phyloP scores from a whole-genome alignment of 2,329 filamentous ascomycete species.

The Fusarium austroafricanum region DNA sequence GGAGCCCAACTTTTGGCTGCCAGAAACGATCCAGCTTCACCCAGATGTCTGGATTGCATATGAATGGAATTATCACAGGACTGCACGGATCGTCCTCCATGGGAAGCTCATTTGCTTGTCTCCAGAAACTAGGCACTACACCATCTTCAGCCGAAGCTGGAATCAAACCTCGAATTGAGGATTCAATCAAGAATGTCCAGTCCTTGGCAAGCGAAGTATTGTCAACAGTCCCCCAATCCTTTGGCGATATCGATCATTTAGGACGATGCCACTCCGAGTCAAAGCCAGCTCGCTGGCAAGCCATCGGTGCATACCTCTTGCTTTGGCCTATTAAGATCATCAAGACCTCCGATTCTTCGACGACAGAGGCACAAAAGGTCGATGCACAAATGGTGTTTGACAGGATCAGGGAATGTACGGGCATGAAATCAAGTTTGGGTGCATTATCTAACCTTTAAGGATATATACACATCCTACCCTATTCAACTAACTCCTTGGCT shows the following conservation, averaged over 20 bases:
- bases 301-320: constrained; percentile 53
- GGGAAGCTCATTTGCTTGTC: constrained; percentile 51
- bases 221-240: constrained; percentile 52
- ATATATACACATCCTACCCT: not conserved
- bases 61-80: constrained; percentile 56
- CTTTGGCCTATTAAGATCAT: constrained; percentile 54
- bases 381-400: constrained; percentile 49
- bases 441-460: constrained; percentile 40
- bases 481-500: not conserved
- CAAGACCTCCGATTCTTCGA: constrained; percentile 42
- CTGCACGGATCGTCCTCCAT: constrained; percentile 53
- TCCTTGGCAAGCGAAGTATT: constrained; percentile 50
- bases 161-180: not conserved
- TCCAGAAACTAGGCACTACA: constrained; percentile 18
- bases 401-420: constrained; percentile 54
- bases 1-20: constrained; percentile 17
- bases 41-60: constrained; percentile 55
- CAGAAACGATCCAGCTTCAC: constrained; percentile 50
- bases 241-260: constrained; percentile 51
- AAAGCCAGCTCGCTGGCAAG: constrained; percentile 44
- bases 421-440: constrained; percentile 53
- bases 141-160: not conserved
- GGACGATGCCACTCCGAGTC: constrained; percentile 18
- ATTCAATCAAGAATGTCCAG: constrained; percentile 34
- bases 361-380: constrained; percentile 46